Evolutionary conservation across 768 basidiomycete species (phyloP).

Genomic region (Ramaria rubella): DNA sequence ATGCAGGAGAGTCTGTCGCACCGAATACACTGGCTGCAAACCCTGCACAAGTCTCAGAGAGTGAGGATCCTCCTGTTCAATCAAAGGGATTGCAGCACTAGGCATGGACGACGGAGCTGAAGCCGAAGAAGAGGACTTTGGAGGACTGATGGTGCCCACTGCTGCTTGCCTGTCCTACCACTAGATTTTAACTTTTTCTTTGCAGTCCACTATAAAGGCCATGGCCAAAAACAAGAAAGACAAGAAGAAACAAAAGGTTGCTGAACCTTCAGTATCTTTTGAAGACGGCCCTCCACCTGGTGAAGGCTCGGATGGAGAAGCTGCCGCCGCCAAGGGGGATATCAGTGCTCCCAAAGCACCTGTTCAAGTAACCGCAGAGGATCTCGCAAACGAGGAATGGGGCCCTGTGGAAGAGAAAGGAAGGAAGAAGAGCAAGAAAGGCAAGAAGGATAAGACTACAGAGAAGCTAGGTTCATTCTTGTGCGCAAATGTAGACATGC

Average conservation of each 20-base stretch:
- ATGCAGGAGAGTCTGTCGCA: slow-evolving; percentile 51
- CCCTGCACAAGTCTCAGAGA: slow-evolving; percentile 32
- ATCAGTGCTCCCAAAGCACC: slow-evolving; percentile 32
- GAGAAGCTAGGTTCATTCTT: neutral
- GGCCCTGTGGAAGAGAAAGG: slow-evolving; percentile 46
- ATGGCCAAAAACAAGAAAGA: slow-evolving; percentile 41
- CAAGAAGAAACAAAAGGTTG: slow-evolving; percentile 48
- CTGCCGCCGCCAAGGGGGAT: slow-evolving; percentile 27
- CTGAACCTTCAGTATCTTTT: slow-evolving; percentile 23
- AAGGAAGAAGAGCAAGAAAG: slow-evolving; percentile 51
- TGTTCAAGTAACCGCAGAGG: slow-evolving; percentile 57
- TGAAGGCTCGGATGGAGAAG: slow-evolving; percentile 27
- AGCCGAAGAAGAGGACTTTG: slow-evolving; percentile 61
- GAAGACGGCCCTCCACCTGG: slow-evolving; percentile 20
- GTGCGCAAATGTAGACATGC: slow-evolving; percentile 16
- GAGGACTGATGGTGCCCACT: slow-evolving; percentile 64
- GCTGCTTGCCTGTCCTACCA: neutral
- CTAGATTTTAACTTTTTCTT: neutral
- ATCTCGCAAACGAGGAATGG: slow-evolving; percentile 70
- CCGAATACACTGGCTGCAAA: slow-evolving; percentile 30
- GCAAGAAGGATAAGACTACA: slow-evolving; percentile 40
- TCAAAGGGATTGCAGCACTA: slow-evolving; percentile 32
- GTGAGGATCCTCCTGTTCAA: slow-evolving; percentile 32
- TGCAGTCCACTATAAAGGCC: slow-evolving; percentile 60
- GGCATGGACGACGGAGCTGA: slow-evolving; percentile 35